Conservation (phyloP, 805 yeast genomes). For the Kockiozyma suomiensis region DNA sequence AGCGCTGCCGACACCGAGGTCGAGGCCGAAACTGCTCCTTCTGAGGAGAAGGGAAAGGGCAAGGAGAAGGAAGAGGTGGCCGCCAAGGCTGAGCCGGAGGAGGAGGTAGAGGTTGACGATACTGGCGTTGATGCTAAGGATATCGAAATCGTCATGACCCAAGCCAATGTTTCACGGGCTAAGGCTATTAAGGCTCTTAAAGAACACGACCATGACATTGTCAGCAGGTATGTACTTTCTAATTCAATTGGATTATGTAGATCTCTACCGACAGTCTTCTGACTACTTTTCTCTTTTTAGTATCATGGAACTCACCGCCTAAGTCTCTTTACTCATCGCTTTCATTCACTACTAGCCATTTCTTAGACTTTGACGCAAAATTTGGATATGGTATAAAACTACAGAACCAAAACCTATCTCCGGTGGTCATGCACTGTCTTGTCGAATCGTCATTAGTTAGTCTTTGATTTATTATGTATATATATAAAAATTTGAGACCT, state of each 20-base stretch:
- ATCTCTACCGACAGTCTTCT: no score
- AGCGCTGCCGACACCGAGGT: conserved; percentile 43
- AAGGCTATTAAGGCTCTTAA: conserved; percentile 91
- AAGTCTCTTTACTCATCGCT: conserved; percentile 19
- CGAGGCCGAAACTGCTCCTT: conserved; percentile 39
- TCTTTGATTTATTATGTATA: conserved; percentile 4
- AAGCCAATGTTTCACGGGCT: conserved; percentile 83
- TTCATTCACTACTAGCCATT: not conserved
- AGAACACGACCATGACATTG: conserved; percentile 89
- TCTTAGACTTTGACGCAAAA: not conserved
- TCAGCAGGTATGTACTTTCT: conserved; percentile 54
- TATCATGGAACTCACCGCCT: conserved; percentile 63
- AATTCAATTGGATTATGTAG: no score
- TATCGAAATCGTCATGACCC: conserved; percentile 84
- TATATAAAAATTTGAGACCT: not conserved
- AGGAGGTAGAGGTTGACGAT: conserved; percentile 78
- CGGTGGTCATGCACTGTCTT: not conserved
- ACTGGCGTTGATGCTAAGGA: conserved; percentile 81
- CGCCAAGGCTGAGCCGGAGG: conserved; percentile 55
- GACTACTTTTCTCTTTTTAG: conserved; percentile 44
- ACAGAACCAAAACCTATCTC: not conserved
- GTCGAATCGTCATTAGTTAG: not conserved
- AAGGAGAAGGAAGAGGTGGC: conserved; percentile 55
- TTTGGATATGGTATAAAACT: not conserved
- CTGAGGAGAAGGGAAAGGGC: conserved; percentile 38